Evolutionary conservation across 148 eudicot species (phyloP), one percentile per base, ranked within the genome.

Genomic region (Nepenthes gracilis): DNA sequence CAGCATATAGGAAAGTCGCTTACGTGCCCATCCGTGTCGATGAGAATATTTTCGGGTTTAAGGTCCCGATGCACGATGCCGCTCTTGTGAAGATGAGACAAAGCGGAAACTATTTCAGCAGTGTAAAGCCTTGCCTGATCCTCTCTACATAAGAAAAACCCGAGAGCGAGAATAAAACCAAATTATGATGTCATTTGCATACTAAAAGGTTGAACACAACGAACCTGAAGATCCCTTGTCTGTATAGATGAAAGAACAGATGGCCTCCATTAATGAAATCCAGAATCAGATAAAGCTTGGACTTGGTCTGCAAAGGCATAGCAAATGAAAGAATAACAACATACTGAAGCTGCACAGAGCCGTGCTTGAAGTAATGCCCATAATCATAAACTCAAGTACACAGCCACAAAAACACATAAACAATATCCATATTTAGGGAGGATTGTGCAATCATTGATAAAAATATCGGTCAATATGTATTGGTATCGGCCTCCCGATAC

Each of bases 21-120:
- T 79, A 90, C 97, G 79, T 87, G 95, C 50, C 97, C 97, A 63
- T 90, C 91, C 13, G 83, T 75, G 47, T 78, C 87, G 95, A 86
- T 80, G 66, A 90, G 97, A 72, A 87, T 84, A 71, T 90, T 90
- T 73, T 90, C 97, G 67, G 95, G 97, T 75, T 90, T 90, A 55
- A 90, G 88, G 76, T 90, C 97, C 40, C 95, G 95, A 83, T 90
- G 95, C 77, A 90, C 88, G 43, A 90, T 86, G 73, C 97, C 97
- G 11, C 74, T 77, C 72, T 80, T 60, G 85, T 90, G 95, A 71
- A 90, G 95, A 73, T 90, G 95, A 58, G 97, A 82, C 74, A 90
- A 88, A 71, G 95, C 95, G 62, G 87, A 81, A 58, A 90, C 91
- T 54, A 90, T 87, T 81, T 90, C 95, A 67, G 95, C 88, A 53